Base-by-base conservation (phyloP, 768 basidiomycete genomes). In the Boletus pseudo-olivaceus region DNA sequence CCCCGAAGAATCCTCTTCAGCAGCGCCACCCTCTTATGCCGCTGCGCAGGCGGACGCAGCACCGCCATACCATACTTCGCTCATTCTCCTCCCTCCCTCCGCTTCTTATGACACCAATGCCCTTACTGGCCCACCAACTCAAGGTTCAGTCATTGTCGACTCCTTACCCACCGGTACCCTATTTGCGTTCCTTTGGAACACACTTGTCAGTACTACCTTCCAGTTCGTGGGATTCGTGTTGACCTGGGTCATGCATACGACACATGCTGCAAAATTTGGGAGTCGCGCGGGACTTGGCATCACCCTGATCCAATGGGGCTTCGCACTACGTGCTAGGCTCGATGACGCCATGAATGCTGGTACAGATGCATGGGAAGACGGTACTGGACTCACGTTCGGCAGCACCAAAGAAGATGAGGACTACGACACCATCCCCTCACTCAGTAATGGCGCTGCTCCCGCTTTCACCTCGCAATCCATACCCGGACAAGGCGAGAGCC, bases 61-160 rank as follows among this genome's bases (percentile, higher is more conserved):
- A 7, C 97, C 97, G 5, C 90, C 94, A 1, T 99, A 99, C 72
- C 98, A 93, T 85, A 96, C 98, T 61, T 97, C 93, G 2, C 95
- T 93, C 3, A 83, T 98, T n/a, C 91, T 98, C 67, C 86, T 95
- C 7, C 93, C 95, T 9, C 60, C 70, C 4, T 57, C 60, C 10
- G 40, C 51, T 11, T 34, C 58, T 17, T 67, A 61, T 15, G 59
- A 67, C 19, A 26, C 64, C 34, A 85, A 82, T 58, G 70, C 83
- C 15, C 75, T 85, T 15, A 68, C 82, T 29, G 60, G 65, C 33
- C 30, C 62, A 26, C 58, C 57, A 47, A 55, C 61, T 6, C 69
- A 68, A 42, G 87, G 93, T 35, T 87, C 94, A 62, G 85, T 97
- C 74, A 83, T 96, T 62, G 85, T 98, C 65, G 96, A 98, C 61